Evolutionary conservation across 208 protist genomes (phyloP), one percentile per base, ranked within the genome.

Genomic region (Balamuthia mandrillaris): DNA sequence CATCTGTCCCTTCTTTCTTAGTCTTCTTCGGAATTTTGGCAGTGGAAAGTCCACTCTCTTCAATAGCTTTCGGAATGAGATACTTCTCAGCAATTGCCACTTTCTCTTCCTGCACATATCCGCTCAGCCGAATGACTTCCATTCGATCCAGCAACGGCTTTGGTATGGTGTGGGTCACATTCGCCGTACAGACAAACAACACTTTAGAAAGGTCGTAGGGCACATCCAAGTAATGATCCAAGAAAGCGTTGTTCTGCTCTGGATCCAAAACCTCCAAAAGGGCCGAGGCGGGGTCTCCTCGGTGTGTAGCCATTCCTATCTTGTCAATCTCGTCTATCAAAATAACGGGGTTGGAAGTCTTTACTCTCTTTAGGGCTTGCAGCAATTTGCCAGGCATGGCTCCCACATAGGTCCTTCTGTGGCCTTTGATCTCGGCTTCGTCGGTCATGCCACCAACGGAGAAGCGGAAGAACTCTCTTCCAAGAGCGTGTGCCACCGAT

Each of bases 251-350:
- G 82, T 97, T 97, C 79, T 97, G 95, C 70, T 91, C 87, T 14
- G 93, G 94, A 81, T 97, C 95, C 5, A 97, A 85, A 9, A 96
- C 86, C 77, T 97, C 95, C 3, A 97, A 82, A 2, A 97, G 79
- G 1, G 95, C 91, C 2, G 94, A 93, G 6, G 85, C 44, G 0
- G 95, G 95, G 82, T 97, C 95, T 56, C 93, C 92, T 16, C 90
- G 29, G 18, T 41, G 21, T 27, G 85, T 61, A 18, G 49, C 49
- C 31, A 37, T 51, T 2, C 87, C 70, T 16, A 93, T 54, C 66
- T 92, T 92, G 88, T 97, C 95, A 52, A 97, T 95, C 74, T 96
- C 95, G 83, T 97, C 95, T 51, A 97, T 95, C n/a, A 97, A 51
- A 18, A 97, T 91, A 0, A 97, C 93, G 1, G 95, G 95, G 66